Percentiles rank a stretch among this genome's conserved stretches.
Evolutionary conservation across 2,329 filamentous ascomycete genomes (phyloP).

Genomic region (Exophiala mesophila): DNA sequence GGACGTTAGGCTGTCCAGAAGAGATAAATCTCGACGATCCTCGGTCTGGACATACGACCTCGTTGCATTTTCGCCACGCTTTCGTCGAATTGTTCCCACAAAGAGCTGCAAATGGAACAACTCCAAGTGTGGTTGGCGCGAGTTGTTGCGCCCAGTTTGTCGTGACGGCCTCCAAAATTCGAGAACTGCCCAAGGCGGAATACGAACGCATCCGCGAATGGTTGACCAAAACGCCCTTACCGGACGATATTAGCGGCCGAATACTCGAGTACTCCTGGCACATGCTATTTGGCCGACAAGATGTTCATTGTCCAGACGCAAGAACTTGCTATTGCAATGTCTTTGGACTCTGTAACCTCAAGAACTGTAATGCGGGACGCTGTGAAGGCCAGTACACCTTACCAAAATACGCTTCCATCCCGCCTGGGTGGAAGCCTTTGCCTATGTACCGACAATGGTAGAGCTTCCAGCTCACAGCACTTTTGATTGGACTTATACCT

Average conservation of each 20-base stretch:
- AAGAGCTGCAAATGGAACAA: constrained; percentile 29
- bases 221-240: constrained; percentile 44
- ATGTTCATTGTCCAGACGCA: constrained; percentile 58
- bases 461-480: too few species aligned
- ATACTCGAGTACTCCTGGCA: constrained; percentile 59
- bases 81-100: constrained; percentile 45
- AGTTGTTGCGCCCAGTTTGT: constrained; percentile 53
- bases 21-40: constrained; percentile 45
- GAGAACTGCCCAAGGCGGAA: constrained; percentile 42
- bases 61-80: constrained; percentile 20
- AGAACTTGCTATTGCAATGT: constrained; percentile 62
- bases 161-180: constrained; percentile 45
- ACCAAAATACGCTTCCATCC: neutral
- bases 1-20: constrained; percentile 53
- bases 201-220: constrained; percentile 48
- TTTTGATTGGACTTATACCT: too few species aligned
- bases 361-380: neutral
- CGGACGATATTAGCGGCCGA: constrained; percentile 48
- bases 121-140: neutral
- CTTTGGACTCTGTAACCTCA: constrained; percentile 54
- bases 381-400: neutral
- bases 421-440: neutral
- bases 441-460: neutral
- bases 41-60: constrained; percentile 29
- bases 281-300: constrained; percentile 54